Conservation (phyloP, 2,329 filamentous ascomycete genomes). For the Dactylellina leptospora region DNA sequence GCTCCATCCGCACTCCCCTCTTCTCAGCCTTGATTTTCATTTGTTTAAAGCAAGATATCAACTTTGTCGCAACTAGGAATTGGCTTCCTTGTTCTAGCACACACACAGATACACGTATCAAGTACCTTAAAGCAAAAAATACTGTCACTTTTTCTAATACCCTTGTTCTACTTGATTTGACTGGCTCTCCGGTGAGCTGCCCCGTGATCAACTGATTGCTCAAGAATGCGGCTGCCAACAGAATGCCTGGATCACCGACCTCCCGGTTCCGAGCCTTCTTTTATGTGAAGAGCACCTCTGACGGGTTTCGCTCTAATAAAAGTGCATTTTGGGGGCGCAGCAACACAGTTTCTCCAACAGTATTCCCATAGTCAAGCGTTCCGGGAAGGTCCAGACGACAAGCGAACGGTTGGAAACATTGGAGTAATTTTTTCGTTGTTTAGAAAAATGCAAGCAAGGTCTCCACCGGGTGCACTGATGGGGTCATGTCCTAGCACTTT, state of each 20-base stretch:
- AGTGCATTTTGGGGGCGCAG: slow-evolving; percentile 40
- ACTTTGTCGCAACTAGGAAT: slow-evolving; percentile 10
- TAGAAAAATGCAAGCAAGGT: no score
- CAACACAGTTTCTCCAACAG: slow-evolving; percentile 54
- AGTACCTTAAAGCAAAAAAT: slow-evolving; percentile 5
- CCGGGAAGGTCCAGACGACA: slow-evolving; percentile 51
- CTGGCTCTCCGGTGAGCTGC: slow-evolving; percentile 31
- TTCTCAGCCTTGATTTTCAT: slow-evolving; percentile 7
- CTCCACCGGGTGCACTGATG: slow-evolving; percentile 1
- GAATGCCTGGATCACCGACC: slow-evolving; percentile 1
- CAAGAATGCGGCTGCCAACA: slow-evolving; percentile 14
- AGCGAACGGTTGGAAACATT: slow-evolving; percentile 38
- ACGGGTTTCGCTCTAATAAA: slow-evolving; percentile 46
- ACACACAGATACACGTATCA: slow-evolving; percentile 6
- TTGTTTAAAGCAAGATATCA: slow-evolving; percentile 24
- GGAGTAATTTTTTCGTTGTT: no score
- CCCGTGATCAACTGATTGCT: slow-evolving; percentile 29
- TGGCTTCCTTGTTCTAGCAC: slow-evolving; percentile 11
- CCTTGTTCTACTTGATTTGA: slow-evolving; percentile 36
- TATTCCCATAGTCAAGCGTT: slow-evolving; percentile 25
- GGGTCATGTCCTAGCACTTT: slow-evolving; percentile 40
- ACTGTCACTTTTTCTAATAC: slow-evolving; percentile 5
- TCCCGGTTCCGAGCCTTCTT: slow-evolving; percentile 15
- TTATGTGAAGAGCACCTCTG: slow-evolving; percentile 23
- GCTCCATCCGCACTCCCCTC: slow-evolving; percentile 5